Evolutionary conservation across 805 yeast species (phyloP).

Genomic region (Zygoascus tannicola): DNA sequence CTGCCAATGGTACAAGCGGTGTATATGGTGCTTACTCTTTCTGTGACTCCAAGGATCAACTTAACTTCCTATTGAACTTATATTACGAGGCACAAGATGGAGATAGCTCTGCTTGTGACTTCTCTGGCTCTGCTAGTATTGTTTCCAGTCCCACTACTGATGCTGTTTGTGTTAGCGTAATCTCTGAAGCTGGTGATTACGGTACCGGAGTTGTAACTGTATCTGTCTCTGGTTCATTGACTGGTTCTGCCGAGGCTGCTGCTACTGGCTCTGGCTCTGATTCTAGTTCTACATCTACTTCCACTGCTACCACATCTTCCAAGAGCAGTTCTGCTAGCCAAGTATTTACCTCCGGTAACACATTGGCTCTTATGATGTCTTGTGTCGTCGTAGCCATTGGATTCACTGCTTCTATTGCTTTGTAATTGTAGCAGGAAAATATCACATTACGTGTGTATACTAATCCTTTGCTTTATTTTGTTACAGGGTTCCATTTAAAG

Average conservation of each 20-base stretch:
- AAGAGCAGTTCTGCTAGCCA: constrained; percentile 1
- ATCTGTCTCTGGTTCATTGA: constrained; percentile 27
- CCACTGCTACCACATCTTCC: constrained; percentile 22
- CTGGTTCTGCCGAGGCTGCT: constrained; percentile 20
- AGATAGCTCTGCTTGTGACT: constrained; percentile 52
- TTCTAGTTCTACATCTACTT: constrained; percentile 24
- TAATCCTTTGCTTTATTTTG: too few species aligned
- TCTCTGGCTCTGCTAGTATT: constrained; percentile 58
- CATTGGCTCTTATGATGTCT: neutral
- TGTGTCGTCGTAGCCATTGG: constrained; percentile 4
- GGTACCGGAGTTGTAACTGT: constrained; percentile 55
- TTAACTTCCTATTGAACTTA: constrained; percentile 55
- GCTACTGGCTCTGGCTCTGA: constrained; percentile 18
- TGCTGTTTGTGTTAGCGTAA: constrained; percentile 42
- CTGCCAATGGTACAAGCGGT: constrained; percentile 54
- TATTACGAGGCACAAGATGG: constrained; percentile 46
- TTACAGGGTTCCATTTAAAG: neutral
- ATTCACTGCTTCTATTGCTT: neutral
- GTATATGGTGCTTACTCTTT: constrained; percentile 62
- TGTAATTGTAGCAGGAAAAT: neutral
- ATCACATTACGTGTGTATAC: too few species aligned
- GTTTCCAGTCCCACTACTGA: constrained; percentile 34
- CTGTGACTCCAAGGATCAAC: constrained; percentile 63
- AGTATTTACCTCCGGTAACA: neutral
- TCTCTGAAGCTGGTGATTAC: constrained; percentile 57